Conservation (phyloP, 257 asterid genomes). For the Paulownia fortunei region DNA sequence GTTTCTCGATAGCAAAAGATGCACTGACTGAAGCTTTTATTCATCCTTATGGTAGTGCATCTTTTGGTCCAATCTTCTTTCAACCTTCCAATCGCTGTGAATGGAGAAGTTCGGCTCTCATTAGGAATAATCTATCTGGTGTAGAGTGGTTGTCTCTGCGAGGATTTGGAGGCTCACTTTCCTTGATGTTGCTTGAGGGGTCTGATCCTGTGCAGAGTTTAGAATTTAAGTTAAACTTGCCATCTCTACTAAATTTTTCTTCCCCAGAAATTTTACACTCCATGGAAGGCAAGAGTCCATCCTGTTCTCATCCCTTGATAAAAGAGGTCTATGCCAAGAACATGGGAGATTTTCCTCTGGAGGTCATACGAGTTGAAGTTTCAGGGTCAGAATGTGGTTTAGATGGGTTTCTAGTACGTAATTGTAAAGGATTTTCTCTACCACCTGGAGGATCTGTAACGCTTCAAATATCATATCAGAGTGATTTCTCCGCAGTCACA, state of each 20-base stretch:
- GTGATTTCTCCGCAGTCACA: conserved; percentile 69
- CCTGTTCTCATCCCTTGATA: conserved; percentile 59
- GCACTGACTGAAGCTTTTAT: conserved; percentile 84
- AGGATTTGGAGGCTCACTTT: conserved; percentile 80
- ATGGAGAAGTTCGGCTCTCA: conserved; percentile 79
- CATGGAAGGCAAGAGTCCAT: conserved; percentile 38
- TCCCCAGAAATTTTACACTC: conserved; percentile 44
- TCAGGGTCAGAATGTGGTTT: conserved; percentile 82
- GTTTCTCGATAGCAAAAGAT: conserved; percentile 79
- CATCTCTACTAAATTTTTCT: conserved; percentile 45
- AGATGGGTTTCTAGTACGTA: conserved; percentile 70
- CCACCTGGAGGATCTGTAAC: conserved; percentile 75
- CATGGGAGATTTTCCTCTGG: conserved; percentile 78
- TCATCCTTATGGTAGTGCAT: conserved; percentile 65
- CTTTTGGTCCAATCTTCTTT: conserved; percentile 83
- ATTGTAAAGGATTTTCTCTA: conserved; percentile 70
- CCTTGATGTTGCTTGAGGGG: conserved; percentile 71
- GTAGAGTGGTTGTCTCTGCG: conserved; percentile 83
- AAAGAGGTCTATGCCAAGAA: conserved; percentile 84
- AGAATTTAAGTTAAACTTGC: conserved; percentile 64
- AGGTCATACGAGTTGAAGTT: conserved; percentile 58
- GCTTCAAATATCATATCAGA: conserved; percentile 63
- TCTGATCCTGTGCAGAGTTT: conserved; percentile 59
- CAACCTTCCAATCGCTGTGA: conserved; percentile 85
- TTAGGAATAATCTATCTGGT: conserved; percentile 91